These are phyloP conservation scores for Mortierella sp. DNA, from an alignment of 371 early-diverging fungal species.

Conservation along the genomic window DNA sequence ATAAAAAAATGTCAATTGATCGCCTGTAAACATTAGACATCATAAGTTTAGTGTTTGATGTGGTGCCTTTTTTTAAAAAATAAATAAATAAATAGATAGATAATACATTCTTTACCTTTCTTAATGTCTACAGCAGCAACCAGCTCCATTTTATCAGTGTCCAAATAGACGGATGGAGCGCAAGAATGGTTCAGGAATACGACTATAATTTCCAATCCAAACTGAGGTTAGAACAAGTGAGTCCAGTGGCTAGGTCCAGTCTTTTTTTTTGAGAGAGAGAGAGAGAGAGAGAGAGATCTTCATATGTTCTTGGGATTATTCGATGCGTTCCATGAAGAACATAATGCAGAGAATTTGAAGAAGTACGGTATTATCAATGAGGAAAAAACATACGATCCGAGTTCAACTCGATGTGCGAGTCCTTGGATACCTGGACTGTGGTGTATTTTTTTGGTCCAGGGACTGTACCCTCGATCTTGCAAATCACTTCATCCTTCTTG, in stretches of 20 bases:
- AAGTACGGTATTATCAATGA: background rate
- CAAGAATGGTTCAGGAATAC: conserved; percentile 66
- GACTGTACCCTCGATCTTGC: conserved; percentile 63
- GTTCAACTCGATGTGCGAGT: conserved; percentile 78
- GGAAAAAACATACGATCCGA: conserved; percentile 61
- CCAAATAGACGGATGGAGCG: conserved; percentile 71
- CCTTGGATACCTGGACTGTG: conserved; percentile 72
- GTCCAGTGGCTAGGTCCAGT: too few relatives aligned
- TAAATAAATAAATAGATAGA: too few relatives aligned
- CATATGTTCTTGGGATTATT: too few relatives aligned
- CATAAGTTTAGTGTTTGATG: background rate
- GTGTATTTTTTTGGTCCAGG: conserved; percentile 71
- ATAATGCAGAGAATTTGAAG: too few relatives aligned
- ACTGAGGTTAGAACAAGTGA: too few relatives aligned
- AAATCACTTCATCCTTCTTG: conserved; percentile 66
- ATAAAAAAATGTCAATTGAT: conserved; percentile 84
- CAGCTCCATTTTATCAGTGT: conserved; percentile 64
- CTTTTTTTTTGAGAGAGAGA: too few relatives aligned
- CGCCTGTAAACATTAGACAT: conserved; percentile 55
- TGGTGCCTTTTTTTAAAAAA: too few relatives aligned
- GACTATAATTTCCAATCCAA: conserved; percentile 11
- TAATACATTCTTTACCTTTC: conserved; percentile 28
- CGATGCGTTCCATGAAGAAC: too few relatives aligned
- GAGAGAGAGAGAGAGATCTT: too few relatives aligned
- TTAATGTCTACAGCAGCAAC: conserved; percentile 69